Percentiles rank a stretch among this genome's conserved stretches.
These are phyloP conservation scores for Parastagonospora avenae DNA, from an alignment of 2,329 filamentous ascomycete species.

Conservation along the genomic window DNA sequence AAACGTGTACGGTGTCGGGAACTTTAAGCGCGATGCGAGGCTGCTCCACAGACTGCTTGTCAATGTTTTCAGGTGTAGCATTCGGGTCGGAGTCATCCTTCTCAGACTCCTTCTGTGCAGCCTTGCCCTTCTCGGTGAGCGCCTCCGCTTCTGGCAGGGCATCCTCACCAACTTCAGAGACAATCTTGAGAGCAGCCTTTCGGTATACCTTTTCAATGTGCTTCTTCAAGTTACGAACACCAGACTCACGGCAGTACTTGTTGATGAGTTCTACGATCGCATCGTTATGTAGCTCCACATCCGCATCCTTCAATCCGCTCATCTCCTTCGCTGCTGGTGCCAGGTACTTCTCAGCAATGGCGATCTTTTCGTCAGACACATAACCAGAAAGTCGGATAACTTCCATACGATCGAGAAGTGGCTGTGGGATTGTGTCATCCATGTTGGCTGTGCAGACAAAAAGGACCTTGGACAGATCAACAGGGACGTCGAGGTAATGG, in stretches of 20 bases:
- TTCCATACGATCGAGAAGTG: conserved; percentile 95
- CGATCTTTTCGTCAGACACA: conserved; percentile 98
- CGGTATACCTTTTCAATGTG: conserved; percentile 99
- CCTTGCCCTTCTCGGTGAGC: conserved; percentile 83
- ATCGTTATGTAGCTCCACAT: conserved; percentile 83
- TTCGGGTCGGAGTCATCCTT: conserved; percentile 69
- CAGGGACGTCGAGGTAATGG: conserved; percentile 97
- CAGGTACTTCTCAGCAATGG: conserved; percentile 91
- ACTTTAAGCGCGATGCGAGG: conserved; percentile 81
- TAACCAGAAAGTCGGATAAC: conserved; percentile 96
- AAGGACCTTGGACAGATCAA: conserved; percentile 94
- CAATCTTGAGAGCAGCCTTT: conserved; percentile 96
- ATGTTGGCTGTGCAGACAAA: conserved; percentile 99
- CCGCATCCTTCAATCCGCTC: conserved; percentile 85
- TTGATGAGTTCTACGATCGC: conserved; percentile 98
- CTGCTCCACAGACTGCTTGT: conserved; percentile 64
- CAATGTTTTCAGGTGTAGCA: conserved; percentile 63
- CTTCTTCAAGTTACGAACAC: conserved; percentile 97
- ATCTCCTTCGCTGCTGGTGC: conserved; percentile 93
- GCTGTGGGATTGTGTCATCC: conserved; percentile 95
- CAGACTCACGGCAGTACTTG: conserved; percentile 96
- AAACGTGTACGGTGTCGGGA: conserved; percentile 83
- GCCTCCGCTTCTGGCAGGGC: conserved; percentile 80
- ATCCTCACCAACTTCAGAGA: conserved; percentile 89
- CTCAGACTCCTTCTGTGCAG: conserved; percentile 70